phyloP scores from a whole-genome alignment of 805 yeast species.

The Candida pini region DNA sequence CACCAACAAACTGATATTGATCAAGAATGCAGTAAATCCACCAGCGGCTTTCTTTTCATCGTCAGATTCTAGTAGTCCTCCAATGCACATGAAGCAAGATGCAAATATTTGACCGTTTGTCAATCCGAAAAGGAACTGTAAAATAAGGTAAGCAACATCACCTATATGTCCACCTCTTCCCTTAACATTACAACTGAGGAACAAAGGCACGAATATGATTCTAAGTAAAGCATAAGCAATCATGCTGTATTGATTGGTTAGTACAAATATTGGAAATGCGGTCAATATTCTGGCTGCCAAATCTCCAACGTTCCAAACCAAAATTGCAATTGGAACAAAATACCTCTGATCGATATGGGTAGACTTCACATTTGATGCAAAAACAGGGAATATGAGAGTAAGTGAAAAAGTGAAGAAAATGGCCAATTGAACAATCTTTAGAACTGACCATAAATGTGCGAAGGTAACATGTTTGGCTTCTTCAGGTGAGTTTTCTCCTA shows the following conservation, averaged over 20 bases:
- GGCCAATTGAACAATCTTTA: constrained; percentile 58
- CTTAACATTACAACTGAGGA: constrained; percentile 60
- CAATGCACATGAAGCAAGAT: constrained; percentile 49
- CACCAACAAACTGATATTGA: constrained; percentile 69
- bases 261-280: constrained; percentile 39
- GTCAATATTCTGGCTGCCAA: constrained; percentile 69
- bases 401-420: constrained; percentile 70
- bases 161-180: constrained; percentile 38
- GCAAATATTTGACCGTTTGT: constrained; percentile 85
- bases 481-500: not conserved
- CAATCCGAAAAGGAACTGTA: constrained; percentile 77
- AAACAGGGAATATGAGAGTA: constrained; percentile 82
- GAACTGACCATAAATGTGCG: constrained; percentile 49
- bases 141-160: constrained; percentile 59
- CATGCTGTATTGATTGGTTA: constrained; percentile 38
- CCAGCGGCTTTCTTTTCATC: constrained; percentile 86
- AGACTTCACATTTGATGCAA: constrained; percentile 68
- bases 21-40: constrained; percentile 78
- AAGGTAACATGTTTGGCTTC: constrained; percentile 50
- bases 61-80: constrained; percentile 33
- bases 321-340: constrained; percentile 68
- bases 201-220: constrained; percentile 60
- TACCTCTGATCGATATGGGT: constrained; percentile 32
- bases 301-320: constrained; percentile 90
- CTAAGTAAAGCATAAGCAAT: constrained; percentile 53